A percentile compares a stretch with the other conserved stretches of the same genome.
Evolutionary conservation across 2,329 filamentous ascomycete species (phyloP).

Genomic region (Aspergillus glaucus): DNA sequence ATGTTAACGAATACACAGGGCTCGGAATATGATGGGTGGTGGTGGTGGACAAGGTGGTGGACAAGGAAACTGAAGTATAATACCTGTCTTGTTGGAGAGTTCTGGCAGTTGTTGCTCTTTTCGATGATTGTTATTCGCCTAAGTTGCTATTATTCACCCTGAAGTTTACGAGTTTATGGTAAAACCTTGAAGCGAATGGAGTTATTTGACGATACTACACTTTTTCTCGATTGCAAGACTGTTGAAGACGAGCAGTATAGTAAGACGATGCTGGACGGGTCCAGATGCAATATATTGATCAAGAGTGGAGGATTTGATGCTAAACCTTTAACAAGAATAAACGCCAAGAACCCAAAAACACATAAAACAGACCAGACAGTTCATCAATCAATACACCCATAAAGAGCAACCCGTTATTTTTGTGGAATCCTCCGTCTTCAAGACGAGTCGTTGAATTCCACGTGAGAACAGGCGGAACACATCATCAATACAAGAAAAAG

Average conservation of each 20-base stretch:
- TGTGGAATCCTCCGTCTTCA: background rate
- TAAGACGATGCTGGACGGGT: background rate
- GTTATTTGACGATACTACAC: background rate
- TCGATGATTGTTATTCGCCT: background rate
- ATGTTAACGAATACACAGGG: conserved; percentile 39
- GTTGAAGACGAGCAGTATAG: background rate
- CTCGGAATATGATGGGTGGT: conserved; percentile 62
- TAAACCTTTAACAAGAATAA: conserved; percentile 1
- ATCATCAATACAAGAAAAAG: conserved; percentile 22
- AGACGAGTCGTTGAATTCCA: background rate
- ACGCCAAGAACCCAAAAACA: conserved; percentile 1
- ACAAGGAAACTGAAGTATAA: conserved; percentile 24
- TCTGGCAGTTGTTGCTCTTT: too few relatives aligned
- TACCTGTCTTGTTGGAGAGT: too few relatives aligned
- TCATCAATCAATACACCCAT: too few relatives aligned
- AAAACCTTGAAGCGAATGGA: background rate
- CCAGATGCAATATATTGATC: background rate
- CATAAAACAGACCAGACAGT: background rate
- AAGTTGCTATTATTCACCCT: background rate
- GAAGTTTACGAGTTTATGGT: conserved; percentile 1
- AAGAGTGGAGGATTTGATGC: conserved; percentile 3
- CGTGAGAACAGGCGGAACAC: conserved; percentile 9
- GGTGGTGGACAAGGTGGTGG: conserved; percentile 35
- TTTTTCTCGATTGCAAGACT: background rate
- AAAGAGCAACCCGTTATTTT: too few relatives aligned